Evolutionary conservation across 352 stramenopile species (phyloP), one percentile per base, ranked within the genome.

Genomic region (Phytophthora cryptogea): DNA sequence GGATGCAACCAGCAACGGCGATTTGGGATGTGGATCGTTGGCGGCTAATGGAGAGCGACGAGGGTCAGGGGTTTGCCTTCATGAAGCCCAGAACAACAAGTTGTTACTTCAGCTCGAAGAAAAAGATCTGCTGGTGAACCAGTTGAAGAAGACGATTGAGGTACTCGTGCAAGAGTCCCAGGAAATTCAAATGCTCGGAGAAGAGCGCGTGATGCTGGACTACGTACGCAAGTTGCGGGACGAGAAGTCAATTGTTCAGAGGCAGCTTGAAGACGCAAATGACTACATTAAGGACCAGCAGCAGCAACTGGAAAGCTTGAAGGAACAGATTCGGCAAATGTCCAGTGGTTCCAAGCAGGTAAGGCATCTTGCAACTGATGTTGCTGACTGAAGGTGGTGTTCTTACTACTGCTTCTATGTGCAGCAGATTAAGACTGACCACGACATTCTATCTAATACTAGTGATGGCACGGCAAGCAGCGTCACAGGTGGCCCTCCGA

Each of bases 191-290:
- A 89, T 92, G 66, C 75, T 94, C 7, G 84, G 86, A 14, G 83
- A 94, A 66, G 80, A 95, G 47, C 71, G 74, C 28, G 78, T 85
- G 1, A 86, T 95, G 62, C 66, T 95, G 4, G 81, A 94, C 27
- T 95, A 93, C 64, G 79, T 95, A 13, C 86, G 86, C 14, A 92
- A 92, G 42, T 59, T 95, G 42, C 79, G 86, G 11, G 75, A 92
- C 45, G 86, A 95, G 32, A 94, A 93, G 51, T 63, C 61, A 0
- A 61, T 87, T 14, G 66, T 90, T 10, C 67, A 88, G 43, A 77
- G 74, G 23, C 74, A 89, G 47, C 56, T 95, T 20, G 81, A 91
- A 23, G 86, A 95, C 46, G 77, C 84, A 0, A 81, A 89, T 32
- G 80, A 94, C 39, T 69, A 89, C 65, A 94, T 93, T 36, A 74